A percentile compares a stretch with the other conserved stretches of the same genome.
Evolutionary conservation across 2,329 filamentous ascomycete genomes (phyloP).

Genomic region (Colletotrichum musae): DNA sequence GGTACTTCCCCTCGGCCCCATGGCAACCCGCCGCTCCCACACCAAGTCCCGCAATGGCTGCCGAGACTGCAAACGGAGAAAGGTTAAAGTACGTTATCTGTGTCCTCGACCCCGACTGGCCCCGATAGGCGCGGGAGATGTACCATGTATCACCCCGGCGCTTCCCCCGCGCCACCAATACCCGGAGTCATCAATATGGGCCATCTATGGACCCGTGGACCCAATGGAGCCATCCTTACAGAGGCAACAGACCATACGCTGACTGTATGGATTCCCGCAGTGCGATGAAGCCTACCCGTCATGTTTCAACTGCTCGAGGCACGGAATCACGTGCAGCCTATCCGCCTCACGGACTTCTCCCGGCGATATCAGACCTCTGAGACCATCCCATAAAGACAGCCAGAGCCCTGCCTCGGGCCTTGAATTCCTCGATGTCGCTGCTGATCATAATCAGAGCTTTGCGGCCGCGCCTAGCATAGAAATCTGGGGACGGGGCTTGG

Average conservation of each 20-base stretch:
- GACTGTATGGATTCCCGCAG: conserved; percentile 17
- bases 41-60: conserved; percentile 53
- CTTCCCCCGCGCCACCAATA: neutral
- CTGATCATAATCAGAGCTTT: neutral
- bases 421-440: conserved; percentile 3
- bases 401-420: conserved; percentile 1
- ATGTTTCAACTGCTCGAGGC: conserved; percentile 50
- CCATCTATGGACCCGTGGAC: no score
- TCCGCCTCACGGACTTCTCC: conserved; percentile 4
- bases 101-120: neutral
- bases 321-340: conserved; percentile 49
- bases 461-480: conserved; percentile 10
- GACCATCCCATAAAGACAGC: neutral
- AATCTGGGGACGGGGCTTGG: conserved; percentile 41
- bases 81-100: conserved; percentile 49
- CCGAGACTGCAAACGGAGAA: conserved; percentile 50
- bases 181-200: neutral
- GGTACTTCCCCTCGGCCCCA: neutral
- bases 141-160: neutral
- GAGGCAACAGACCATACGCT: no score
- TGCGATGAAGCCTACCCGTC: conserved; percentile 47
- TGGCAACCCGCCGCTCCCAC: conserved; percentile 46
- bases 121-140: conserved; percentile 19
- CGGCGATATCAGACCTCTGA: neutral
- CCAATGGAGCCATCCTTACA: no score